phyloP scores from a whole-genome alignment of 352 stramenopile species.

The Achlya hypogyna region DNA sequence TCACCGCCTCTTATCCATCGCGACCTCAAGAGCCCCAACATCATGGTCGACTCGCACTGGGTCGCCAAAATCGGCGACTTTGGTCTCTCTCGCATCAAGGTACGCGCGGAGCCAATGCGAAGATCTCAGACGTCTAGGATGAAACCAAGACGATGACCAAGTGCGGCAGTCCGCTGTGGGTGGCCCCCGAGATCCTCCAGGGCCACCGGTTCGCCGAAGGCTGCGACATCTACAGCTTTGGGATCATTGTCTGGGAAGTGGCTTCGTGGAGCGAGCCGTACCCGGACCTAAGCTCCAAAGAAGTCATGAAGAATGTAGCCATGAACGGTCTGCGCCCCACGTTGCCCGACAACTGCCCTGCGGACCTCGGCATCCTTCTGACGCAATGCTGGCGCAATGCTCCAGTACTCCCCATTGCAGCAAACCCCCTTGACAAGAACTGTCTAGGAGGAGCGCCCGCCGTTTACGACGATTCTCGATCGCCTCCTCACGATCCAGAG shows the following conservation, averaged over 20 bases:
- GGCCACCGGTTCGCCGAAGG: constrained; percentile 91
- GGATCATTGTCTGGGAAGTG: constrained; percentile 83
- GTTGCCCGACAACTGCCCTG: constrained; percentile 70
- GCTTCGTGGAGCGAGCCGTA: constrained; percentile 80
- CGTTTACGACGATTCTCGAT: constrained; percentile 69
- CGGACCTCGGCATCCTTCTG: constrained; percentile 72
- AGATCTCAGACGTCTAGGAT: not conserved
- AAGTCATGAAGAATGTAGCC: constrained; percentile 79
- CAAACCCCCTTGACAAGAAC: not conserved
- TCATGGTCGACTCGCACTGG: not conserved
- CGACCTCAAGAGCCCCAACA: not conserved
- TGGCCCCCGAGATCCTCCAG: constrained; percentile 90
- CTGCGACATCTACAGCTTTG: constrained; percentile 93
- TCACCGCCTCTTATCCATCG: not conserved
- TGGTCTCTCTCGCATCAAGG: constrained; percentile 23
- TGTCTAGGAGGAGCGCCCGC: constrained; percentile 36
- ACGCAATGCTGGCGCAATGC: constrained; percentile 81
- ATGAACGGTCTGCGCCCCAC: constrained; percentile 76
- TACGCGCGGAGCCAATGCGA: not conserved
- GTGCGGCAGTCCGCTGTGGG: constrained; percentile 42
- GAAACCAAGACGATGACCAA: not conserved
- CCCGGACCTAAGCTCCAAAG: constrained; percentile 70
- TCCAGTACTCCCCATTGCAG: constrained; percentile 19
- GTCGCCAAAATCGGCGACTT: constrained; percentile 79
- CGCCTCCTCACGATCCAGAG: not conserved